Conservation (phyloP, 306 rosid genomes). For the Carpinus fangiana region DNA sequence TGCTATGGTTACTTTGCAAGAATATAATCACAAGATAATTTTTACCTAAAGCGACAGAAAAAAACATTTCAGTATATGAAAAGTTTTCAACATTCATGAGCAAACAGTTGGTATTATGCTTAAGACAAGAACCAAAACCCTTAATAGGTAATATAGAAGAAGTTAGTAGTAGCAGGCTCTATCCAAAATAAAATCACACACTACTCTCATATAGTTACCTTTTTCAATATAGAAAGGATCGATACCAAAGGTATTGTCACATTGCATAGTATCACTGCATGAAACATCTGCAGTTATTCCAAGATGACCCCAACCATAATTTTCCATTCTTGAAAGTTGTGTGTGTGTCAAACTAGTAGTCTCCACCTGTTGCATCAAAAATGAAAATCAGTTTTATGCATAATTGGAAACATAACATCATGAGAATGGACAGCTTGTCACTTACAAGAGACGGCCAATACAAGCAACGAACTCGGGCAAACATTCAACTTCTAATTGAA, state of each 20-base stretch:
- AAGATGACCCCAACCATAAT: conserved; percentile 74
- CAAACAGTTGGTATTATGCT: background rate
- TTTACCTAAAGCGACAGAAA: background rate
- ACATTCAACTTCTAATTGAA: background rate
- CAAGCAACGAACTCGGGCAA: background rate
- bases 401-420: background rate
- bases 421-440: background rate
- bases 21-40: background rate
- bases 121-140: conserved; percentile 12
- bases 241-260: conserved; percentile 59
- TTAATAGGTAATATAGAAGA: background rate
- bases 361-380: conserved; percentile 48
- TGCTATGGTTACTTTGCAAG: background rate
- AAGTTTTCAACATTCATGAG: background rate
- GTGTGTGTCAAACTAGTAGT: conserved; percentile 32
- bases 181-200: background rate
- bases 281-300: conserved; percentile 33
- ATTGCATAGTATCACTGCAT: conserved; percentile 33
- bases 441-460: background rate
- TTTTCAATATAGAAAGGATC: conserved; percentile 73
- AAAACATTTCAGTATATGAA: background rate
- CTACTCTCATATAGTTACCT: conserved; percentile 45
- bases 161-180: background rate
- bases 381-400: background rate
- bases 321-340: conserved; percentile 57